These are phyloP conservation scores for Grifola frondosa DNA, from an alignment of 1,284 basidiomycete genomes.

Conservation along the genomic window DNA sequence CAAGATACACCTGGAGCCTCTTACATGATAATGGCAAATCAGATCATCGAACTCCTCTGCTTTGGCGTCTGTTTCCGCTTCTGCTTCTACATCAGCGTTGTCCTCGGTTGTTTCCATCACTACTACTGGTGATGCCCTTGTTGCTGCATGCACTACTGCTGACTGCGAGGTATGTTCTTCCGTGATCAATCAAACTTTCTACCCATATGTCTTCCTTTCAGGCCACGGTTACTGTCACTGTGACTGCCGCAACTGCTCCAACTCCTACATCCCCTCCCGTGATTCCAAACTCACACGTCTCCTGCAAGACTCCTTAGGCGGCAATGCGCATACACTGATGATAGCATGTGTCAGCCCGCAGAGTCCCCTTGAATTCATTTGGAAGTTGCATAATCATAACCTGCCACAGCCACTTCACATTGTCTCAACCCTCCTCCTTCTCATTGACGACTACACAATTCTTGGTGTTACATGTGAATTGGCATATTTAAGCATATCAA, in stretches of 20 bases:
- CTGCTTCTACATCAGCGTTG: slow-evolving; percentile 8
- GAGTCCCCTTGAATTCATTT: slow-evolving; percentile 98
- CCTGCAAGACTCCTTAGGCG: slow-evolving; percentile 97
- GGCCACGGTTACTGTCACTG: slow-evolving; percentile 18
- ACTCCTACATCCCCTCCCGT: slow-evolving; percentile 92
- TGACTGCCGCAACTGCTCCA: no score
- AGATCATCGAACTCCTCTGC: slow-evolving; percentile 19
- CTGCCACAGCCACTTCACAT: no score
- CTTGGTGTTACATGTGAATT: no score
- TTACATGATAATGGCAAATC: slow-evolving; percentile 1
- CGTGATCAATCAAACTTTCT: not conserved
- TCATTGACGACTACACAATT: slow-evolving; percentile 83
- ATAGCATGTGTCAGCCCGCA: slow-evolving; percentile 95
- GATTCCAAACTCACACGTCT: slow-evolving; percentile 93
- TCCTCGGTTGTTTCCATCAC: slow-evolving; percentile 14
- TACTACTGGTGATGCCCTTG: slow-evolving; percentile 22
- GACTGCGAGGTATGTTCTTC: slow-evolving; percentile 18
- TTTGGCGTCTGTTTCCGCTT: slow-evolving; percentile 11
- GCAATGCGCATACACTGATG: slow-evolving; percentile 97
- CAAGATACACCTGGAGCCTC: not conserved
- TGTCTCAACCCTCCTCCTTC: no score
- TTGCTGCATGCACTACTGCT: slow-evolving; percentile 2
- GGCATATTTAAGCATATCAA: no score
- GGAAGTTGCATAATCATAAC: no score
- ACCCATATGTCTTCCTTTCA: not conserved